A percentile compares a stretch with the other conserved stretches of the same genome.
phyloP scores from a whole-genome alignment of 176 grass and related monocot species.

The Alopecurus myosuroides region DNA sequence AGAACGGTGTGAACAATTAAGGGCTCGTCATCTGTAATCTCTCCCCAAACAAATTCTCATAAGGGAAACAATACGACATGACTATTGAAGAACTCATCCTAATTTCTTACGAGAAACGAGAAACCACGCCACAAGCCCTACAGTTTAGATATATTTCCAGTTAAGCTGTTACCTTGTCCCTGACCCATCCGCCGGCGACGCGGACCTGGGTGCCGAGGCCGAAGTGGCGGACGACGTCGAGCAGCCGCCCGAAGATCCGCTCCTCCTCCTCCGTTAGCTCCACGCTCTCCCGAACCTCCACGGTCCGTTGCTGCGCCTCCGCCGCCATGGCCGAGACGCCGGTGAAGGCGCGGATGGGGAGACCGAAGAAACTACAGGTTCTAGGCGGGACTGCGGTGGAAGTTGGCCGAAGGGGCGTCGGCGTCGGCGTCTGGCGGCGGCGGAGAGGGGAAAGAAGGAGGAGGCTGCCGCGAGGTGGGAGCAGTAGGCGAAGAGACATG shows the following conservation, averaged over 20 bases:
- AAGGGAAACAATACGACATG: not conserved
- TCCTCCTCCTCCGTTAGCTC: slow-evolving; percentile 75
- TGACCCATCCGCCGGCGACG: slow-evolving; percentile 55
- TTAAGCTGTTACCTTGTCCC: slow-evolving; percentile 42
- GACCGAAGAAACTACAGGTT: not conserved
- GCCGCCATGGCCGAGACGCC: slow-evolving; percentile 12
- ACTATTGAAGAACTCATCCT: not conserved
- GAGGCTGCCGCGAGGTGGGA: slow-evolving; percentile 7
- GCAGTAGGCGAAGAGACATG: slow-evolving; percentile 29
- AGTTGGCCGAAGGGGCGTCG: not conserved
- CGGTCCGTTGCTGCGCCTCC: not conserved
- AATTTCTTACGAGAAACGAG: not conserved
- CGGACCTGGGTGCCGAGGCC: slow-evolving; percentile 56
- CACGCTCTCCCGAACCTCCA: slow-evolving; percentile 54
- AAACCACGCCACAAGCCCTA: not conserved
- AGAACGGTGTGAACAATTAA: not conserved
- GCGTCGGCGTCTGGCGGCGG: not conserved
- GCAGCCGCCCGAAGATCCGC: slow-evolving; percentile 59
- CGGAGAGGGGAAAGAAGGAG: slow-evolving; percentile 3
- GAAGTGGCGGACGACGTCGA: slow-evolving; percentile 76
- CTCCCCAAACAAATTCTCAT: not conserved
- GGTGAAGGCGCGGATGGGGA: not conserved
- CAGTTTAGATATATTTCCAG: not conserved
- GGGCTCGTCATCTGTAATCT: not conserved
- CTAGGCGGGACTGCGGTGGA: not conserved